A percentile compares a stretch with the other conserved stretches of the same genome.
These are phyloP conservation scores for Aegilops speltoides DNA, from an alignment of 176 grass and related monocot species.

Conservation along the genomic window DNA sequence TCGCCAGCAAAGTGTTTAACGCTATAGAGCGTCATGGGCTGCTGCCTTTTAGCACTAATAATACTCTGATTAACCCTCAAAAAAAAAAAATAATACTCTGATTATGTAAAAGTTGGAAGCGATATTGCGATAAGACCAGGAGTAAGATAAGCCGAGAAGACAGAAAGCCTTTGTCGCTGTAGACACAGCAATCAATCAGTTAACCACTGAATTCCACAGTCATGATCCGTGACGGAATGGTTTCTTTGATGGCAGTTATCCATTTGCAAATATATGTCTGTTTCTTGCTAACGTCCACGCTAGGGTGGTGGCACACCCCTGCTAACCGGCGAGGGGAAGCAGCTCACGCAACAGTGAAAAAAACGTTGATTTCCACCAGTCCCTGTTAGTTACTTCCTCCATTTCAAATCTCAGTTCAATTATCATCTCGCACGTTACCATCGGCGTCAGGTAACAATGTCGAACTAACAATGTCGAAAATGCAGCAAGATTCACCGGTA, in stretches of 20 bases:
- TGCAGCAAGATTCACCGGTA: too few relatives aligned
- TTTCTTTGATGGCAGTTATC: not conserved
- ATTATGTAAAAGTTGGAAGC: not conserved
- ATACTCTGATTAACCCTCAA: not conserved
- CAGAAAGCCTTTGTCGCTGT: not conserved
- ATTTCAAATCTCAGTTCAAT: too few relatives aligned
- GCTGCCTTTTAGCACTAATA: not conserved
- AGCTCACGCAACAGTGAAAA: not conserved
- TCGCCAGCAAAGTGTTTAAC: not conserved
- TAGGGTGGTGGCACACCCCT: not conserved
- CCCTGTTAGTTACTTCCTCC: not conserved
- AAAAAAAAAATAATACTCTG: not conserved
- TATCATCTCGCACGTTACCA: too few relatives aligned
- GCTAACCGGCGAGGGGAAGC: not conserved
- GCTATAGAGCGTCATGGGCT: not conserved
- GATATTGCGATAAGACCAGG: not conserved
- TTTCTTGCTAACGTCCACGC: conserved; percentile 7
- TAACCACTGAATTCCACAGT: not conserved
- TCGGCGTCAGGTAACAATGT: too few relatives aligned
- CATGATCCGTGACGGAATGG: not conserved
- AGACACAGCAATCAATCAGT: not conserved
- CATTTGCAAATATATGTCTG: not conserved
- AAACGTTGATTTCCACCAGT: not conserved
- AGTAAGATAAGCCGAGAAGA: not conserved
- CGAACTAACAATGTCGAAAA: too few relatives aligned